Percentiles rank a stretch among this genome's conserved stretches.
Conservation (phyloP, 2,329 filamentous ascomycete genomes). For the Hyphodiscus sp. region DNA sequence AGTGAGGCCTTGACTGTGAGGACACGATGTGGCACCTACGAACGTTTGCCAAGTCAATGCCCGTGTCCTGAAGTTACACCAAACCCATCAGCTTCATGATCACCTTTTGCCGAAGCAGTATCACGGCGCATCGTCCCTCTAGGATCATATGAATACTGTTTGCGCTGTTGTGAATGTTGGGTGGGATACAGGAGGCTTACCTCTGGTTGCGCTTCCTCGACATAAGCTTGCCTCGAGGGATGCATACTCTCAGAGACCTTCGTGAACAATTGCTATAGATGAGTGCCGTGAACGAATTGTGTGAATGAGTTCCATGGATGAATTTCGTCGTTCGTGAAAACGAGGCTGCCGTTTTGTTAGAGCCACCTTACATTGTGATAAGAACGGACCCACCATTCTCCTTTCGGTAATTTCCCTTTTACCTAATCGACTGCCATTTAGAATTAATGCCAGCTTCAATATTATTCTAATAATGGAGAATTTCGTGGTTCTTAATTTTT, state of each 20-base stretch:
- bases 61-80: slow-evolving; percentile 29
- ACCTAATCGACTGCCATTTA: too few species aligned
- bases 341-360: too few species aligned
- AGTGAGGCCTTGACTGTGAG: slow-evolving; percentile 30
- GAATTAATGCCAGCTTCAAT: too few species aligned
- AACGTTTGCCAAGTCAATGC: slow-evolving; percentile 55
- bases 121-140: slow-evolving; percentile 11
- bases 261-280: background rate
- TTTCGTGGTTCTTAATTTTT: too few species aligned
- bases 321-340: too few species aligned
- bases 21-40: slow-evolving; percentile 41
- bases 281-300: background rate
- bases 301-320: too few species aligned
- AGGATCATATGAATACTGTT: slow-evolving; percentile 30
- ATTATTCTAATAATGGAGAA: too few species aligned
- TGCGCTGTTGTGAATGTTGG: slow-evolving; percentile 15
- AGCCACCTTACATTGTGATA: too few species aligned
- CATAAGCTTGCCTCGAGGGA: slow-evolving; percentile 85
- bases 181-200: slow-evolving; percentile 40
- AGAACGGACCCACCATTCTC: too few species aligned
- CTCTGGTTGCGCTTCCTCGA: slow-evolving; percentile 72
- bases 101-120: slow-evolving; percentile 7
- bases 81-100: slow-evolving; percentile 22
- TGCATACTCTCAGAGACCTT: slow-evolving; percentile 49
- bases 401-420: too few species aligned